Evolutionary conservation across 1,139 yeast genomes (phyloP).

Genomic region (Scheffersomyces titani): DNA sequence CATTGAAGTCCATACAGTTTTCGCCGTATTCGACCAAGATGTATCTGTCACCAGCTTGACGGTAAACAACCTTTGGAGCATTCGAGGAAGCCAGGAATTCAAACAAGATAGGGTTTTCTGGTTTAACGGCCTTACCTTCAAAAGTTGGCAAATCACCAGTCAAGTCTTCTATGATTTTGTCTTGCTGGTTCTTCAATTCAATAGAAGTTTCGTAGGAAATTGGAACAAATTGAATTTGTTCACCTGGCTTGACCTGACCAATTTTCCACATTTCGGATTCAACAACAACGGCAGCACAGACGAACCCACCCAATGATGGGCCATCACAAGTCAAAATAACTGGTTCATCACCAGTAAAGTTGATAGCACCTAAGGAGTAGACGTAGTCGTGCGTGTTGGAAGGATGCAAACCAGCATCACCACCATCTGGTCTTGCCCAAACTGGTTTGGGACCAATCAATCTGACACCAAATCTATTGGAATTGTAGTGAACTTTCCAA

Average conservation of each 20-base stretch:
- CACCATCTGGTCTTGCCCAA: constrained; percentile 98
- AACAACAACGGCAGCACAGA: constrained; percentile 92
- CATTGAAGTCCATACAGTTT: constrained; percentile 78
- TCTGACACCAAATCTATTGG: constrained; percentile 94
- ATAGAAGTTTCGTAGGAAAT: constrained; percentile 70
- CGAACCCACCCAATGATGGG: constrained; percentile 96
- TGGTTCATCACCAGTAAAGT: constrained; percentile 98
- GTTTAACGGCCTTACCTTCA: constrained; percentile 30
- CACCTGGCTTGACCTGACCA: constrained; percentile 97
- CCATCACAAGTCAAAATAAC: constrained; percentile 97
- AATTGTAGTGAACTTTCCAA: constrained; percentile 97
- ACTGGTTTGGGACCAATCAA: constrained; percentile 92
- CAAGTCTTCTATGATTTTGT: constrained; percentile 48
- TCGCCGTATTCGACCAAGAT: constrained; percentile 91
- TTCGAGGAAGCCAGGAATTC: constrained; percentile 46
- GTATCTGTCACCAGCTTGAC: constrained; percentile 97
- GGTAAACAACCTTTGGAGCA: constrained; percentile 75
- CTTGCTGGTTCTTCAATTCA: constrained; percentile 60
- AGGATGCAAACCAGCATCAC: constrained; percentile 97
- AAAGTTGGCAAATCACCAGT: constrained; percentile 43
- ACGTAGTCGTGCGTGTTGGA: constrained; percentile 98
- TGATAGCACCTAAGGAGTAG: constrained; percentile 92
- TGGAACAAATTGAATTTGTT: constrained; percentile 76
- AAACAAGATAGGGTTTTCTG: constrained; percentile 65
- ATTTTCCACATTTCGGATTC: constrained; percentile 98